These are phyloP conservation scores for Leucoagaricus sp. DNA, from an alignment of 1,284 basidiomycete genomes.

Conservation along the genomic window DNA sequence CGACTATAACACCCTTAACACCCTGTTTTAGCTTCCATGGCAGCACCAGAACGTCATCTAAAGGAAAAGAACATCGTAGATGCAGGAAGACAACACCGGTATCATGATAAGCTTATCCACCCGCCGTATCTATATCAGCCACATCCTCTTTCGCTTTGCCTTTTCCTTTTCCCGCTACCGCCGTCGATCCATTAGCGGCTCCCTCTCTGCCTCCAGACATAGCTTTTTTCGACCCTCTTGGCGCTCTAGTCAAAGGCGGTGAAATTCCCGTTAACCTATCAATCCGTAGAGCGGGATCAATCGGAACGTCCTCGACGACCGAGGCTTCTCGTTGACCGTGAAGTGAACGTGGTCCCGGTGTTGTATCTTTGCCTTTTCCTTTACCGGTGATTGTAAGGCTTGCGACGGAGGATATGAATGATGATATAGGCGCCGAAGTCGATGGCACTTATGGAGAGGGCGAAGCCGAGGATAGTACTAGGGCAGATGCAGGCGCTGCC, in stretches of 20 bases:
- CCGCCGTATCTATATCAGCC: background rate
- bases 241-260: background rate
- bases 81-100: too few species aligned
- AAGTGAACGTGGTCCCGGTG: background rate
- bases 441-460: background rate
- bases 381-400: conserved; percentile 8
- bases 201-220: background rate
- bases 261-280: conserved; percentile 4
- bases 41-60: too few species aligned
- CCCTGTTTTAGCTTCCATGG: too few species aligned
- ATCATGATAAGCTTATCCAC: too few species aligned
- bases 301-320: background rate
- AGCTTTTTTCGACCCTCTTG: background rate
- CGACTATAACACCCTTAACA: too few species aligned
- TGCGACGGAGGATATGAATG: background rate
- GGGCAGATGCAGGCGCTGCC: background rate
- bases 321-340: background rate
- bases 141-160: background rate
- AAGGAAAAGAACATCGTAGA: too few species aligned
- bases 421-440: background rate
- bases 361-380: conserved; percentile 19
- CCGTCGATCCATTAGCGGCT: background rate
- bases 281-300: conserved; percentile 4
- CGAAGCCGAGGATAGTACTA: background rate
- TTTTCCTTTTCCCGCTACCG: background rate